Base-by-base conservation (phyloP, 495 filamentous ascomycete genomes). In the Penicillium ucsense region DNA sequence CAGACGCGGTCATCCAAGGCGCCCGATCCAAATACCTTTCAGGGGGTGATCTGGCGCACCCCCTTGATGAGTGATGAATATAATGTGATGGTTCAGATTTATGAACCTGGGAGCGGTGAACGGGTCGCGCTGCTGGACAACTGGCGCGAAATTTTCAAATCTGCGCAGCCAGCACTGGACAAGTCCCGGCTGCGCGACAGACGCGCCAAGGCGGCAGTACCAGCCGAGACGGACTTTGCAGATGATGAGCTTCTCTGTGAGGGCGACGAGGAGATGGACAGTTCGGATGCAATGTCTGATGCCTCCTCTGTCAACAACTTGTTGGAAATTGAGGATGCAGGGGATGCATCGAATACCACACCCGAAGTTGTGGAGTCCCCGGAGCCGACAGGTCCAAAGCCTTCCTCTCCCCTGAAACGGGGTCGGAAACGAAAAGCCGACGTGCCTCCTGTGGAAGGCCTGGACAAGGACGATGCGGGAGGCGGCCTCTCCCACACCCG, bases 101-200 rank as follows among this genome's bases (percentile, higher is more conserved):
- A 73, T 39, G 64, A 66, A 12, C 70, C 65, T 0, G 67, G 67
- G 12, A 56, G 60, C 5, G 60, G 61, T 8, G 67, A 71, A 11
- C 63, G 66, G 51, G 72, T 78, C 4, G 61, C 74, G 2, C 45
- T 78, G 35, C 55, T 78, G 37, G 65, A 70, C 46, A 67, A 77
- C 52, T 78, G 75, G 75, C 60, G 72, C n/a, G 74, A 78, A 45
- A 53, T 72, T 5, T 75, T 77, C 60, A 66, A 67, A 42, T 54
- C 55, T 11, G 54, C 60, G 2, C 61, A 70, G 46, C 69, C 67
- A 3, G 51, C 61, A 31, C 56, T 64, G 47, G 60, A 60, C 8
- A 57, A 59, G 9, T 55, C 59, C 8, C 52, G 59, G 3, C 39
- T 57, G 28, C 51, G 60, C 8, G 54, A 51, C 41, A 44, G 51